phyloP scores from a whole-genome alignment of 225 moss, liverwort and hornwort species.

The Marchantia paleacea region DNA sequence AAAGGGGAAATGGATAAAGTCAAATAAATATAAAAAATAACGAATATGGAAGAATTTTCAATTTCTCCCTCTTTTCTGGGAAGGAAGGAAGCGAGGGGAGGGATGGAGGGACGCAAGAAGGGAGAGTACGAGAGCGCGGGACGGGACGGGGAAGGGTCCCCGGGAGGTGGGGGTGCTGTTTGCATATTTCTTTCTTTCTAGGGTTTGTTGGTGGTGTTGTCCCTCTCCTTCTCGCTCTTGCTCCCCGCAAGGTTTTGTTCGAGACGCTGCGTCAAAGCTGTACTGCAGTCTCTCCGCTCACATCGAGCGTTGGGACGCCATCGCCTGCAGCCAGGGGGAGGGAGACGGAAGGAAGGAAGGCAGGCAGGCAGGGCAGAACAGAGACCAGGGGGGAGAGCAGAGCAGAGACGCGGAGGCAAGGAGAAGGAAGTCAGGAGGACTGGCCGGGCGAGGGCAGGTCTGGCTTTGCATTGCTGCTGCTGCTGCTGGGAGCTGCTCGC shows the following conservation, averaged over 20 bases:
- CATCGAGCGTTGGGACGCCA: not conserved
- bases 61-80: not conserved
- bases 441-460: not conserved
- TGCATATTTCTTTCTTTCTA: not conserved
- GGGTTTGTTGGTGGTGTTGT: slow-evolving; percentile 10
- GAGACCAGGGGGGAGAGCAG: not conserved
- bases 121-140: no score
- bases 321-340: not conserved
- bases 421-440: not conserved
- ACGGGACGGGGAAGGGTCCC: no score
- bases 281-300: not conserved
- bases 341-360: not conserved
- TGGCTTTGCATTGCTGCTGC: not conserved
- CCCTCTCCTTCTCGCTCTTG: not conserved
- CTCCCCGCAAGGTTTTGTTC: not conserved
- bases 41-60: no score
- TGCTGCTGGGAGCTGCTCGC: not conserved
- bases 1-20: not conserved
- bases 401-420: not conserved
- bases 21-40: not conserved
- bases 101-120: no score
- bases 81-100: not conserved
- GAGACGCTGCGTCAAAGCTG: not conserved
- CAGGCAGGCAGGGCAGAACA: not conserved
- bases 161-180: not conserved